A percentile compares a stretch with the other conserved stretches of the same genome.
Evolutionary conservation across 148 eudicot genomes (phyloP).

Genomic region (Rhododendron mucronatum): DNA sequence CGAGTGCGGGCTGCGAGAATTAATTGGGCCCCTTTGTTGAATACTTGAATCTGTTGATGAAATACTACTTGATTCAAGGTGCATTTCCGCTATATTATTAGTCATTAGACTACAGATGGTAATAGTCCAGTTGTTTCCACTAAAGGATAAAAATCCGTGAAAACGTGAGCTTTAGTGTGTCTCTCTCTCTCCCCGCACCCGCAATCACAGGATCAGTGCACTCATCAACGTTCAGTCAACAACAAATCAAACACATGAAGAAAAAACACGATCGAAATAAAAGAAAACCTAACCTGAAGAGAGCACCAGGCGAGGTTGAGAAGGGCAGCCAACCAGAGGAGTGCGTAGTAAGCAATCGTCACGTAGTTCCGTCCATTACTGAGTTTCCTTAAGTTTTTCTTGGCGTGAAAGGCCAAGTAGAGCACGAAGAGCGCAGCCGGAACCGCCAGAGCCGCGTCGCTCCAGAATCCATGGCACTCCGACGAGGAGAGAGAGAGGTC

Average conservation of each 20-base stretch:
- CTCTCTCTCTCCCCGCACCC: background rate
- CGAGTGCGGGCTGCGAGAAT: background rate
- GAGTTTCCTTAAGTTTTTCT: slow-evolving; percentile 30
- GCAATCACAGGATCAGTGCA: background rate
- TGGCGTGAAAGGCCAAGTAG: slow-evolving; percentile 33
- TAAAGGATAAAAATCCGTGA: too few relatives aligned
- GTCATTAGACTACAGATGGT: too few relatives aligned
- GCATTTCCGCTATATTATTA: too few relatives aligned
- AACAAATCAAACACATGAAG: background rate
- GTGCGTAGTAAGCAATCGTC: slow-evolving; percentile 36
- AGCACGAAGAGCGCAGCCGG: slow-evolving; percentile 24
- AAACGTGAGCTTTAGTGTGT: too few relatives aligned
- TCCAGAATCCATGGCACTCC: slow-evolving; percentile 34
- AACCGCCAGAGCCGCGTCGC: slow-evolving; percentile 23
- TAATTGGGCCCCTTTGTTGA: background rate
- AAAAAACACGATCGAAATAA: background rate
- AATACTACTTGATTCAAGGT: background rate
- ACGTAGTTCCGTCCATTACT: slow-evolving; percentile 24
- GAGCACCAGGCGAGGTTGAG: slow-evolving; percentile 38
- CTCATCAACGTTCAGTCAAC: background rate
- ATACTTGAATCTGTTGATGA: background rate
- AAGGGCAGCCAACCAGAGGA: slow-evolving; percentile 32
- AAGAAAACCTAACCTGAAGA: slow-evolving; percentile 25
- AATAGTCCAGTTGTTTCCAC: too few relatives aligned
- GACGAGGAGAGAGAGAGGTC: slow-evolving; percentile 1